phyloP scores from a whole-genome alignment of 257 asterid species.

The Verbena officinalis region DNA sequence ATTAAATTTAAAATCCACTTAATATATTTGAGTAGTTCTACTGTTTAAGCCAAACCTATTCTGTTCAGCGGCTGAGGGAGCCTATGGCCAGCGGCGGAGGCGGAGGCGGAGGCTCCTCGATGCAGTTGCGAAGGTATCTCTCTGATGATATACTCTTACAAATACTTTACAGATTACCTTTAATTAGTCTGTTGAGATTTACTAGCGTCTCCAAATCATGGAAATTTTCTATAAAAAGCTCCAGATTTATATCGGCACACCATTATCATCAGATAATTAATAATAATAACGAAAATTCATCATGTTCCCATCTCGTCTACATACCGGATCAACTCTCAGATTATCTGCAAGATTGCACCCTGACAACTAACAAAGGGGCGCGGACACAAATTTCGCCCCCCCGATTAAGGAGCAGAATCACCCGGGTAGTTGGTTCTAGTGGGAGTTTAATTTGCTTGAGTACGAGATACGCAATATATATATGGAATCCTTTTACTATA shows the following conservation, averaged over 20 bases:
- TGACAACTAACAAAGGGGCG: background rate
- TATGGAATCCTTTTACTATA: background rate
- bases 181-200: background rate
- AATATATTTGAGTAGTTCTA: too few species aligned
- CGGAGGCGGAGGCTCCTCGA: background rate
- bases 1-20: too few species aligned
- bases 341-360: background rate
- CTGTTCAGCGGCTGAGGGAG: too few species aligned
- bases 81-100: too few species aligned
- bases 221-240: background rate
- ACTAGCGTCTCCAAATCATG: background rate
- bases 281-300: background rate
- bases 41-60: too few species aligned
- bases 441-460: background rate
- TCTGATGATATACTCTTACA: background rate
- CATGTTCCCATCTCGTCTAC: background rate
- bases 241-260: background rate
- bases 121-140: background rate
- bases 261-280: background rate
- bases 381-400: background rate
- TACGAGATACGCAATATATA: background rate
- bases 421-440: background rate
- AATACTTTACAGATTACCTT: background rate
- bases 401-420: background rate
- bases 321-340: background rate